phyloP scores from a whole-genome alignment of 2,329 filamentous ascomycete species.

The Stachybotrys chartarum region DNA sequence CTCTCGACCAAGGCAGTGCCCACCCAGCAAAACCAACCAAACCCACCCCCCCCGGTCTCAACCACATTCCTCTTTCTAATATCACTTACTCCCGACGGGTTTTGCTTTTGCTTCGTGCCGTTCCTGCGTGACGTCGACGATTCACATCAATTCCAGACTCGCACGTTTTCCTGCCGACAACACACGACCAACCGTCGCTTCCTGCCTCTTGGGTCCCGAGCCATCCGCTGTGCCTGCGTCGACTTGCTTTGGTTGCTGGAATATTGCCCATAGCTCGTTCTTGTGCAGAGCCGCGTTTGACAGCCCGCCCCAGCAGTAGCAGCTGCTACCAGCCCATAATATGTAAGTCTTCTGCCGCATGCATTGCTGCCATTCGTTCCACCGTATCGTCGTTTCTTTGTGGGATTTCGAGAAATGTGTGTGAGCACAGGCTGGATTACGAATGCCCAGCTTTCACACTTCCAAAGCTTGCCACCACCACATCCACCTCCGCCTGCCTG shows the following conservation, averaged over 20 bases:
- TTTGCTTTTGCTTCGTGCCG: neutral
- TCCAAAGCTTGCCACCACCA: neutral
- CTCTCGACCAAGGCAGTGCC: neutral
- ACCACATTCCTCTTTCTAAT: slow-evolving; percentile 2
- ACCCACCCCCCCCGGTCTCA: neutral
- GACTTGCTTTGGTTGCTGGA: slow-evolving; percentile 27
- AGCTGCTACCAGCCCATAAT: neutral
- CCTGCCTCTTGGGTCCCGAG: neutral
- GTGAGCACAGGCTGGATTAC: neutral
- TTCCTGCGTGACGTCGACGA: slow-evolving; percentile 1
- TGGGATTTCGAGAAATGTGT: neutral
- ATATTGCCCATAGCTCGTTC: slow-evolving; percentile 26
- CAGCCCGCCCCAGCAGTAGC: neutral
- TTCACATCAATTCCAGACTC: neutral
- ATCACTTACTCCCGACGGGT: slow-evolving; percentile 4
- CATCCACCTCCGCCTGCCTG: neutral
- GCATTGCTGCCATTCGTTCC: no score
- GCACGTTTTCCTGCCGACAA: neutral
- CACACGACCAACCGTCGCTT: neutral
- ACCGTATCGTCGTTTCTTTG: neutral
- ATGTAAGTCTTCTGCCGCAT: neutral
- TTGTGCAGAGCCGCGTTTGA: neutral
- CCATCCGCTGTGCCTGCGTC: slow-evolving; percentile 4
- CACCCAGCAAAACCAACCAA: slow-evolving; percentile 2
- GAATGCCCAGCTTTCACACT: neutral